These are phyloP conservation scores for Rhipidocladum racemiflorum DNA, from an alignment of 176 grass and related monocot genomes.

Conservation along the genomic window DNA sequence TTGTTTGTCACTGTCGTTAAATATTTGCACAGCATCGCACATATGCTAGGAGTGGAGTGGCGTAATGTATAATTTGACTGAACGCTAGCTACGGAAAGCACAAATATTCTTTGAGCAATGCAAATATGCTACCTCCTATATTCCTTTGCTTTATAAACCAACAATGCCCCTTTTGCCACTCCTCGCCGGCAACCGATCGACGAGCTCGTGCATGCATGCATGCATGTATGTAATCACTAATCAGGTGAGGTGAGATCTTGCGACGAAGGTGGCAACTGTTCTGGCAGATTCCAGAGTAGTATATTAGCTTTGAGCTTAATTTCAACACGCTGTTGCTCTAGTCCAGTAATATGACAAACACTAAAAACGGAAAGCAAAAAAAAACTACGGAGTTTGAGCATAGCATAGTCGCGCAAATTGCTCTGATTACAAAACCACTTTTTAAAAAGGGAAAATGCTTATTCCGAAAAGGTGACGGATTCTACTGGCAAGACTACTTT, in stretches of 20 bases:
- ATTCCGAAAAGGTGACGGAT: neutral
- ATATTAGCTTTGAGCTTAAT: too few species aligned
- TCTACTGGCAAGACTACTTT: neutral
- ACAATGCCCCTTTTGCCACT: too few species aligned
- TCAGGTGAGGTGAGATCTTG: neutral
- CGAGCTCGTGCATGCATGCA: too few species aligned
- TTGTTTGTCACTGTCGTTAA: neutral
- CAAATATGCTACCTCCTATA: too few species aligned
- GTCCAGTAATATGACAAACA: neutral
- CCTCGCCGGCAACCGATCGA: too few species aligned
- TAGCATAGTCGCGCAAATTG: neutral
- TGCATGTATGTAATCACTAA: too few species aligned
- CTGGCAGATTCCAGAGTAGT: too few species aligned
- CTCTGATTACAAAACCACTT: neutral
- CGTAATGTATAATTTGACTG: neutral
- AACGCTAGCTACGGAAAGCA: too few species aligned
- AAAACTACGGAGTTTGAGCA: neutral
- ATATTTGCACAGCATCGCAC: neutral
- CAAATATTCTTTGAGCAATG: too few species aligned
- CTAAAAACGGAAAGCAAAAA: neutral
- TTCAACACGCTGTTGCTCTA: too few species aligned
- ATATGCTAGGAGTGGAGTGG: neutral
- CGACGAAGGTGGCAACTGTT: too few species aligned
- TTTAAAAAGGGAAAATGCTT: neutral
- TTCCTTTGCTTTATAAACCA: too few species aligned